Evolutionary conservation across 345 rosid species (phyloP), one percentile per base, ranked within the genome.

Genomic region (Lepidium aucheri): DNA sequence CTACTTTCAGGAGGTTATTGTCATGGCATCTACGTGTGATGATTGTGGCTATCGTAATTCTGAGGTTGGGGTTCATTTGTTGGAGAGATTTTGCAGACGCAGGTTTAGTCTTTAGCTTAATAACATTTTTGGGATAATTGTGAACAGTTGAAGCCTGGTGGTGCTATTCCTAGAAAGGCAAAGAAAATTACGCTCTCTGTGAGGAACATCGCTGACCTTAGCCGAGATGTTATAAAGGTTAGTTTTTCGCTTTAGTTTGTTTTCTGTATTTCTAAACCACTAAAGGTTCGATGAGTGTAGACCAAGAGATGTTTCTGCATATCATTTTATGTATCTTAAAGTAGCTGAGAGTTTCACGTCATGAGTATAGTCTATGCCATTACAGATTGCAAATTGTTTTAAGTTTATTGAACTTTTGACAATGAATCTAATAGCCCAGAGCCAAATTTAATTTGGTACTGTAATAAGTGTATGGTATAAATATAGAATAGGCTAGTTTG

Each of bases 1-100:
- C 33, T 93, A 93, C 74, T 93, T 90, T 74, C 96, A 90, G 67
- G 98, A 93, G 80, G 98, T 93, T 60, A 94, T 90, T 56, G 97
- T 90, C 79, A 93, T 93, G 99, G 96, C 99, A 65, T 88, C 97
- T 14, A 79, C 91, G 3, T 88, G 97, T 56, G 96, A 88, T 38
- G 60, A 78, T 13, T 93, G 97, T 80, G 98, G 98, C 64, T 93
- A 90, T 61, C 92, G 98, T 36, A 94, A 80, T 68, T 94, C 99
- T 58, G 95, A 94, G 99, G 99, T 94, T 60, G n/a, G 92, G 55
- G 36, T 11, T 53, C 22, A 35, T 65, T 42, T 16, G 57, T 44
- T 66, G 44, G 10, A n/a, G 56, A 63, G 45, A 20, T 62, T 20
- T 40, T 56, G 56, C 39, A 36, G 38, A 35, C 18, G 34, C 7